phyloP scores from a whole-genome alignment of 768 basidiomycete species.

The Panellus pusillus region DNA sequence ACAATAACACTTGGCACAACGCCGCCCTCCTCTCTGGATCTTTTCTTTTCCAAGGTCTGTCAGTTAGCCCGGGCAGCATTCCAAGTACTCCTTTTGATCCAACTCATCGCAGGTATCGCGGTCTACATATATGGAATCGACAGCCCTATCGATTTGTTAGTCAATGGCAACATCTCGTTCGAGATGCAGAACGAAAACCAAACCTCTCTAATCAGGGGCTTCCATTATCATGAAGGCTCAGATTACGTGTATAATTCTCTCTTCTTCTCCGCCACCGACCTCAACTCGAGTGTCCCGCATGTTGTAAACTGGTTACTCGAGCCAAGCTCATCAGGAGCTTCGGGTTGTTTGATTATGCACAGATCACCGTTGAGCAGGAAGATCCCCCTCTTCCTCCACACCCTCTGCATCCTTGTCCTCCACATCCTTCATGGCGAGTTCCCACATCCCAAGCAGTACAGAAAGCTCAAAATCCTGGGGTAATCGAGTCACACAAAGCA shows the following conservation, averaged over 20 bases:
- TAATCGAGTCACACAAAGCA: too few relatives aligned
- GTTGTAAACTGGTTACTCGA: slow-evolving; percentile 8
- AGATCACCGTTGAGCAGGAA: too few relatives aligned
- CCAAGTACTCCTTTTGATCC: too few relatives aligned
- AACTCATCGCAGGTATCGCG: not conserved
- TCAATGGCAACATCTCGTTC: not conserved
- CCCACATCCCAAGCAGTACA: too few relatives aligned
- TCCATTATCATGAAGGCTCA: not conserved
- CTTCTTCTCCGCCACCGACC: slow-evolving; percentile 8
- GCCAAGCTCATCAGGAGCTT: too few relatives aligned
- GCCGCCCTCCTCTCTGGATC: not conserved
- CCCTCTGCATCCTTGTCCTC: too few relatives aligned
- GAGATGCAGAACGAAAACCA: not conserved
- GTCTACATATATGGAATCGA: slow-evolving; percentile 1
- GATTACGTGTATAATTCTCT: not conserved
- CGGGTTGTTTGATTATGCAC: too few relatives aligned
- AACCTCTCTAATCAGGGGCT: too few relatives aligned
- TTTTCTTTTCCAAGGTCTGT: not conserved
- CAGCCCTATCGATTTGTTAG: not conserved
- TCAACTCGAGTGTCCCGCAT: slow-evolving; percentile 6
- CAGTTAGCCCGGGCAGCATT: too few relatives aligned
- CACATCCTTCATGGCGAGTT: too few relatives aligned
- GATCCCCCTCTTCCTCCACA: too few relatives aligned
- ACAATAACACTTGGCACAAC: not conserved
- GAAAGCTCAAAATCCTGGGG: too few relatives aligned